Conservation (phyloP, 108 stramenopile genomes). For the Fragilariopsis cylindrus region DNA sequence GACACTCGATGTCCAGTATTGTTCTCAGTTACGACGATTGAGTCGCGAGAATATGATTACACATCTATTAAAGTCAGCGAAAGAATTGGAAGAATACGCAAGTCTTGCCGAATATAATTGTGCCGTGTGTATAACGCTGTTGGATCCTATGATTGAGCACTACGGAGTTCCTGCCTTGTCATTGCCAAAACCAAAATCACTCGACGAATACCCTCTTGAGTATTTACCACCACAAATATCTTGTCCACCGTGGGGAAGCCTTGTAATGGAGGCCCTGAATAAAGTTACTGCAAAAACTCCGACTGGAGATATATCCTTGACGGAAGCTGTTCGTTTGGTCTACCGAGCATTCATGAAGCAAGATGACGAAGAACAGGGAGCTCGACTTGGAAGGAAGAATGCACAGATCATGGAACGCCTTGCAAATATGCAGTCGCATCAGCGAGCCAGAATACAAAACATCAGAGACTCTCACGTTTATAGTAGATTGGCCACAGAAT, state of each 20-base stretch:
- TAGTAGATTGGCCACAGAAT: constrained; percentile 44
- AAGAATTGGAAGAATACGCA: constrained; percentile 84
- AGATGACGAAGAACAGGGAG: constrained; percentile 83
- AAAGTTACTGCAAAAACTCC: constrained; percentile 40
- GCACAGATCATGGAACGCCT: constrained; percentile 88
- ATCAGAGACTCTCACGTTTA: constrained; percentile 57
- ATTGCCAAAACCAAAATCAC: constrained; percentile 62
- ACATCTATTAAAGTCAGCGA: constrained; percentile 72
- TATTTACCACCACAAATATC: constrained; percentile 71
- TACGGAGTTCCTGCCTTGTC: constrained; percentile 63
- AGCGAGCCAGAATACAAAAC: constrained; percentile 55
- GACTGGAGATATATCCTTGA: constrained; percentile 32
- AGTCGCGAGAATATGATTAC: constrained; percentile 83
- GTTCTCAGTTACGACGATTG: constrained; percentile 72
- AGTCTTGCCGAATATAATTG: constrained; percentile 78
- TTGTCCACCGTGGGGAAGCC: constrained; percentile 81
- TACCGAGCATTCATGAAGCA: constrained; percentile 74
- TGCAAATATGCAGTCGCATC: constrained; percentile 83
- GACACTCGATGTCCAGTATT: constrained; percentile 84
- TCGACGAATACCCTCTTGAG: constrained; percentile 84
- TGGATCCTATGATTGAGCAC: constrained; percentile 58
- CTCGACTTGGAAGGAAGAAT: constrained; percentile 85
- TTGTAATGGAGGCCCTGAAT: constrained; percentile 75
- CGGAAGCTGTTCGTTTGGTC: constrained; percentile 55
- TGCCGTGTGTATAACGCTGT: constrained; percentile 70